phyloP scores from a whole-genome alignment of 371 early-diverging fungal genomes.

The Entomophthora muscae region DNA sequence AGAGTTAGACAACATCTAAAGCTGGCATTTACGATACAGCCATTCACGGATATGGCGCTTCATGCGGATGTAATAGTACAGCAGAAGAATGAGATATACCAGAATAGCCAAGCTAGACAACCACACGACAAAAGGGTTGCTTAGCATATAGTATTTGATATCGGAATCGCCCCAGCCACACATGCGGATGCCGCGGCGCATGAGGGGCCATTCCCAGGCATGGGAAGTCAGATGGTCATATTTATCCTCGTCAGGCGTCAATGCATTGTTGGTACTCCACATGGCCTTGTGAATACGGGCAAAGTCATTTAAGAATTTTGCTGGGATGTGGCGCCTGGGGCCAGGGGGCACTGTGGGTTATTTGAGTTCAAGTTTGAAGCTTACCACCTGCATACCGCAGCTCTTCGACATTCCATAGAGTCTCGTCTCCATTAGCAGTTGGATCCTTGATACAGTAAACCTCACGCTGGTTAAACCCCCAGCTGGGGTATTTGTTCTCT shows the following conservation, averaged over 20 bases:
- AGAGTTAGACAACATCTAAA: too few relatives aligned
- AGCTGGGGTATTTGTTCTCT: slow-evolving; percentile 73
- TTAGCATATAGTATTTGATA: slow-evolving; percentile 90
- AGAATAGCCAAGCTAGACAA: slow-evolving; percentile 42
- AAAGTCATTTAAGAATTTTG: slow-evolving; percentile 72
- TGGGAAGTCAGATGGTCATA: slow-evolving; percentile 77
- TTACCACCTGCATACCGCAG: neutral
- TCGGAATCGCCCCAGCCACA: slow-evolving; percentile 85
- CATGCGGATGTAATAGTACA: slow-evolving; percentile 40
- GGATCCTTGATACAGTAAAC: slow-evolving; percentile 7
- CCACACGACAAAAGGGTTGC: slow-evolving; percentile 97
- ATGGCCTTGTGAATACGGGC: slow-evolving; percentile 90
- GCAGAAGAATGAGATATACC: slow-evolving; percentile 21
- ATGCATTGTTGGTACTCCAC: slow-evolving; percentile 96
- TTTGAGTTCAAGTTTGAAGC: too few relatives aligned
- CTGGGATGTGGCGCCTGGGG: slow-evolving; percentile 28
- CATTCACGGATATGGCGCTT: slow-evolving; percentile 50
- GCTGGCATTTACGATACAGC: slow-evolving; percentile 8
- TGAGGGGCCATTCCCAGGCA: slow-evolving; percentile 91
- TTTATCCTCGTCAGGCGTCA: slow-evolving; percentile 92
- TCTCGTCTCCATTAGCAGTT: neutral
- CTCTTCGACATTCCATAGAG: slow-evolving; percentile 9
- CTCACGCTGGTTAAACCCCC: slow-evolving; percentile 60
- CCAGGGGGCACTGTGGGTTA: slow-evolving; percentile 31
- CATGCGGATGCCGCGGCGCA: slow-evolving; percentile 91